Base-by-base conservation (phyloP, 129 eudicot species). In the Kitagawia praeruptora region DNA sequence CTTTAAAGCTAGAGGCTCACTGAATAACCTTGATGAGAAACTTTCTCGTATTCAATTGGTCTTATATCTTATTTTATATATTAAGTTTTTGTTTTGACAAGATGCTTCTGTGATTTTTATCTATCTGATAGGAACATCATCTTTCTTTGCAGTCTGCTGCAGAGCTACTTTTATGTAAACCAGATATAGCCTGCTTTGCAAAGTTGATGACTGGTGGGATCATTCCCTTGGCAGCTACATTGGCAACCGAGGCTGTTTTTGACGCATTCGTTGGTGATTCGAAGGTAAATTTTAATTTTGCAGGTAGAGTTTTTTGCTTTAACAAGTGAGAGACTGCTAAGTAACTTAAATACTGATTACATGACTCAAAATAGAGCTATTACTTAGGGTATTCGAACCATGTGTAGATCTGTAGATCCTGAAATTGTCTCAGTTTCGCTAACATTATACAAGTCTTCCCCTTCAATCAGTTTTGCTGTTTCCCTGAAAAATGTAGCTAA, bases 181-280 rank as follows among this genome's bases (percentile, higher is more conserved):
- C 99, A 74, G 99, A 95, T 87, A 95, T 95, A 79, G 88, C 93
- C 75, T 95, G 99, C 80, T 95, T 46, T 61, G 97, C 99, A 11
- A 95, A 95, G 86, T 85, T 95, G 87, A 83, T 95, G 99, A 95
- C 99, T 45, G 99, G 99, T 82, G 99, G 97, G 74, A 85, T 92
- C 73, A 81, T 95, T 70, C 99, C 99, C 46, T 87, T 95, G 90
- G 92, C 99, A 73, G 93, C 82, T 44, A 92, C 99, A 21, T 87
- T 95, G 80, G 99, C 99, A 63, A 86, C 97, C 77, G 89, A 89
- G 69, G 88, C 83, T 77, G 88, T 90, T 70, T 95, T 95, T 84
- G 81, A 90, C 49, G 87, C 94, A 69, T 95, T 95, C 85, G 80
- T 86, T 23, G 99, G 99, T 70, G 96, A 95, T 80, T 92, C 99